Evolutionary conservation across 768 basidiomycete species (phyloP).

Genomic region (Mycena crocata): DNA sequence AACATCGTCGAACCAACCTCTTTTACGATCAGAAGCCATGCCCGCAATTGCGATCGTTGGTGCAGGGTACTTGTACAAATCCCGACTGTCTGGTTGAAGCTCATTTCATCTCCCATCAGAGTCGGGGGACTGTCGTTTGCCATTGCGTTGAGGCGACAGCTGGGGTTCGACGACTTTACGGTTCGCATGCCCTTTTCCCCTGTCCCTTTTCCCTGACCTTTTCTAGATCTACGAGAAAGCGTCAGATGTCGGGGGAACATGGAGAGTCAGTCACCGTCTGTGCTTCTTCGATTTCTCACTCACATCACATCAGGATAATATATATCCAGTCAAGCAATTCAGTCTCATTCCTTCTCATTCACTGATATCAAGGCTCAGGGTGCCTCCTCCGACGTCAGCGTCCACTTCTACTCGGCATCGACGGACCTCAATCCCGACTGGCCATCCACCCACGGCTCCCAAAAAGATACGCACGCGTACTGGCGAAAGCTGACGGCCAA

Average conservation of each 20-base stretch:
- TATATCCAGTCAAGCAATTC: constrained; percentile 45
- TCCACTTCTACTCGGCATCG: constrained; percentile 60
- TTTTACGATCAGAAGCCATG: too few species aligned
- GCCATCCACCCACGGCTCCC: constrained; percentile 53
- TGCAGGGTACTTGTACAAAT: background rate
- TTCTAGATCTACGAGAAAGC: too few species aligned
- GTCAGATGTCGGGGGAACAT: too few species aligned
- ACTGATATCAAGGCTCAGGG: constrained; percentile 50
- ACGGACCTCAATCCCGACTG: constrained; percentile 60
- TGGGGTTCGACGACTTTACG: constrained; percentile 13
- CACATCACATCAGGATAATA: constrained; percentile 44
- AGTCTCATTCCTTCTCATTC: constrained; percentile 6
- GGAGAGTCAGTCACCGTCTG: constrained; percentile 53
- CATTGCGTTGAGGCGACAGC: constrained; percentile 18
- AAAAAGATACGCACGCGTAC: constrained; percentile 57
- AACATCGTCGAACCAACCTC: too few species aligned
- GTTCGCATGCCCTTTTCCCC: too few species aligned
- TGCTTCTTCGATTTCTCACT: background rate
- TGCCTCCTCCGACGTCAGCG: constrained; percentile 56
- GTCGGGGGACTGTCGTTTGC: constrained; percentile 20
- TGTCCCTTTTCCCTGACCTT: too few species aligned
- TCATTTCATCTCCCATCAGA: too few species aligned
- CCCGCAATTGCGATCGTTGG: background rate
- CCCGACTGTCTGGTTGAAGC: background rate
- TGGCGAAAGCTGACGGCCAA: constrained; percentile 55